Evolutionary conservation across 225 moss, liverwort and hornwort genomes (phyloP).

Genomic region (Physcomitrium patens): DNA sequence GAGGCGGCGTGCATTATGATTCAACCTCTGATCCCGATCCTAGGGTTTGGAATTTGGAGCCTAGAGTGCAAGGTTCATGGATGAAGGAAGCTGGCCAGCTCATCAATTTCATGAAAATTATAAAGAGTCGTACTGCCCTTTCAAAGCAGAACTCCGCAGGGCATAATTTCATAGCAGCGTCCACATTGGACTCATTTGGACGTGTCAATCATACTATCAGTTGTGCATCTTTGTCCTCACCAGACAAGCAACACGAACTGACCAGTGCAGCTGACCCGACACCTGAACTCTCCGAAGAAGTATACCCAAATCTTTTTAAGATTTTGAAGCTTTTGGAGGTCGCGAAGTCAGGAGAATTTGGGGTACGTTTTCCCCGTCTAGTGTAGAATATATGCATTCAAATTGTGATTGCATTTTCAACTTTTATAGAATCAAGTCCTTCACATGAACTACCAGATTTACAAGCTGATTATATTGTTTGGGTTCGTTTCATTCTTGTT

Average conservation of each 20-base stretch:
- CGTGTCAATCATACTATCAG: not conserved
- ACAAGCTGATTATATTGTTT: no score
- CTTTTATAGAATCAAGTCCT: no score
- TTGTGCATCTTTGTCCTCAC: no score
- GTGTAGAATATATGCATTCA: no score
- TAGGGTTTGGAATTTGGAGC: not conserved
- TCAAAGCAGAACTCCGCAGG: not conserved
- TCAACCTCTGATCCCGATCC: not conserved
- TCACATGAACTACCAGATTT: no score
- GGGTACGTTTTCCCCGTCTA: not conserved
- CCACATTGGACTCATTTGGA: not conserved
- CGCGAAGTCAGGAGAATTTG: not conserved
- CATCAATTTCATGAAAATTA: not conserved
- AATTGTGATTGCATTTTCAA: no score
- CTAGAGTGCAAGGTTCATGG: not conserved
- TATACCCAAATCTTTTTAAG: slow-evolving; percentile 6
- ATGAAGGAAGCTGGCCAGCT: not conserved
- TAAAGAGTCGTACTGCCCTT: no score
- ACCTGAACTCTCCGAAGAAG: not conserved
- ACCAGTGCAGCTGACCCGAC: not conserved
- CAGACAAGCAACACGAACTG: no score
- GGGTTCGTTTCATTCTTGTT: no score
- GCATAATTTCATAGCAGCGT: not conserved
- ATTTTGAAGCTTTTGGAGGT: not conserved
- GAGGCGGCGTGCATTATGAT: not conserved